These are phyloP conservation scores for Fusarium buxicola DNA, from an alignment of 2,329 filamentous ascomycete species.

Conservation along the genomic window DNA sequence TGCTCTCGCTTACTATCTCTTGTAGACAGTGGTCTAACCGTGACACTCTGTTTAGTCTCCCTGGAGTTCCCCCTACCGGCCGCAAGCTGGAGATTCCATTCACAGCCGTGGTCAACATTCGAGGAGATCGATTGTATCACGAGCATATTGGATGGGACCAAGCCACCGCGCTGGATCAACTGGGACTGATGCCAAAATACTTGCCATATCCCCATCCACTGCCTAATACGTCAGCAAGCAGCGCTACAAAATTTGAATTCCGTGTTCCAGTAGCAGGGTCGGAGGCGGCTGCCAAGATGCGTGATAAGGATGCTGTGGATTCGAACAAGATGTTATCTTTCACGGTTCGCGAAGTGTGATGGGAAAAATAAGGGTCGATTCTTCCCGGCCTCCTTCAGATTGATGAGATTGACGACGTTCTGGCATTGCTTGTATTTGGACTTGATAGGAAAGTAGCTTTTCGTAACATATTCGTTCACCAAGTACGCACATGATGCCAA, in stretches of 20 bases:
- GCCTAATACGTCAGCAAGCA: constrained; percentile 49
- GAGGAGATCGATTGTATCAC: constrained; percentile 72
- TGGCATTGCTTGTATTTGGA: too few relatives aligned
- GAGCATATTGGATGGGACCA: constrained; percentile 79
- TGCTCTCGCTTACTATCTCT: too few relatives aligned
- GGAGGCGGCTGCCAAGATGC: neutral
- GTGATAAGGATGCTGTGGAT: neutral
- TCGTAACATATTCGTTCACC: too few relatives aligned
- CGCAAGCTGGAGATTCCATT: constrained; percentile 68
- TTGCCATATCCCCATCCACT: constrained; percentile 70
- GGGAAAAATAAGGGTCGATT: too few relatives aligned
- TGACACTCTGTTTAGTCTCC: constrained; percentile 49
- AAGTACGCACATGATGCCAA: too few relatives aligned
- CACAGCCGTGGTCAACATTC: constrained; percentile 71
- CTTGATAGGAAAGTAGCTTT: too few relatives aligned
- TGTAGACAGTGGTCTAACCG: too few relatives aligned
- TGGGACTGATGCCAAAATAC: constrained; percentile 68
- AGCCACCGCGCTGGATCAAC: constrained; percentile 69
- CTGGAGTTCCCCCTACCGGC: constrained; percentile 67
- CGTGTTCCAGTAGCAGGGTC: constrained; percentile 45
- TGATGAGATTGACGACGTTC: too few relatives aligned
- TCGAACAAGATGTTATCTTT: neutral
- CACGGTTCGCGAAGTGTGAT: neutral
- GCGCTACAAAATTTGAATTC: constrained; percentile 44
- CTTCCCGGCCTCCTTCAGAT: too few relatives aligned